Percentiles rank a stretch among this genome's conserved stretches.
phyloP scores from a whole-genome alignment of 23 red algal genomes.

The Agarophyton chilense region DNA sequence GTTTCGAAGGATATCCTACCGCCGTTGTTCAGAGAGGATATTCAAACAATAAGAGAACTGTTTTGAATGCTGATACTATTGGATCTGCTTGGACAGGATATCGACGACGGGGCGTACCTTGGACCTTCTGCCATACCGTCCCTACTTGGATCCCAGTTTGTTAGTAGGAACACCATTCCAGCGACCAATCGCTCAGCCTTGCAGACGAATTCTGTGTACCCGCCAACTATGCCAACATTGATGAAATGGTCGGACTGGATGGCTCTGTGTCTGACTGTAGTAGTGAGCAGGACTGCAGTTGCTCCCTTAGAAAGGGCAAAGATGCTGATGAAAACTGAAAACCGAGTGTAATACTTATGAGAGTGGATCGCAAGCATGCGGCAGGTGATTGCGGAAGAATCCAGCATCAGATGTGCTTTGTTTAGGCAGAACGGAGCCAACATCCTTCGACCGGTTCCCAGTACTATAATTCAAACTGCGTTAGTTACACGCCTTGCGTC shows the following conservation, averaged over 20 bases:
- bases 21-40: too few relatives aligned
- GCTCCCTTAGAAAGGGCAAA: too few relatives aligned
- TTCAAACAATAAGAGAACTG: too few relatives aligned
- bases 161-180: not conserved
- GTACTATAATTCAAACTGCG: conserved; percentile 81
- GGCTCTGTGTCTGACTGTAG: conserved; percentile 70
- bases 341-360: conserved; percentile 13
- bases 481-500: too few relatives aligned
- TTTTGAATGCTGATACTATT: conserved; percentile 77
- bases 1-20: too few relatives aligned
- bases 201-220: not conserved
- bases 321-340: too few relatives aligned
- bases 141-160: conserved; percentile 45
- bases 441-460: conserved; percentile 86
- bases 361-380: conserved; percentile 52
- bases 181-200: not conserved
- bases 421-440: conserved; percentile 97
- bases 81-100: not conserved
- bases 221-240: not conserved
- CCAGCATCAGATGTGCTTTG: conserved; percentile 37
- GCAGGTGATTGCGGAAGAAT: conserved; percentile 79
- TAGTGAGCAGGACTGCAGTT: too few relatives aligned
- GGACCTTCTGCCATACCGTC: conserved; percentile 12
- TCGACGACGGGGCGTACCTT: conserved; percentile 40
- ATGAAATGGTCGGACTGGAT: conserved; percentile 61